Evolutionary conservation across 139 green algal species (phyloP).

Genomic region (Chlorella sp.): DNA sequence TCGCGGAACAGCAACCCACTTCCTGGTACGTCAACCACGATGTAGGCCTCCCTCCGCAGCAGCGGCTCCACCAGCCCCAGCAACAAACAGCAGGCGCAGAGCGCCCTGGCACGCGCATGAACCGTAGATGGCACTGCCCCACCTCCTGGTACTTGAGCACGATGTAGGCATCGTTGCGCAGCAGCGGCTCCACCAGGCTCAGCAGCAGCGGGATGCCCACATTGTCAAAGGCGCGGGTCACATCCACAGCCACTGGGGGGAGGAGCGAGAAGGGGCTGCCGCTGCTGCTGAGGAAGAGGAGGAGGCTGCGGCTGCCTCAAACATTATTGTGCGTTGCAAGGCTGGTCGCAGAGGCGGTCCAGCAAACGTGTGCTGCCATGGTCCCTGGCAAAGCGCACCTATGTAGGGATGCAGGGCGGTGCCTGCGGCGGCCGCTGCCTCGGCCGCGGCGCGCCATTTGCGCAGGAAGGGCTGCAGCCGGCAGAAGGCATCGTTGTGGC

Average conservation of each 20-base stretch:
- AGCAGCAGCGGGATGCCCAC: constrained; percentile 66
- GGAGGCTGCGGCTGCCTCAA: no score
- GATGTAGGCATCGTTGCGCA: constrained; percentile 64
- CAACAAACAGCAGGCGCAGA: no score
- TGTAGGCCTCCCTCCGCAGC: constrained; percentile 63
- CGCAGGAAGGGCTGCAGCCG: constrained; percentile 66
- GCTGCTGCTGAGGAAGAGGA: no score
- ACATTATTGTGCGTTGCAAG: no score
- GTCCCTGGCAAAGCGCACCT: background rate
- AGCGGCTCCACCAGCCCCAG: constrained; percentile 62
- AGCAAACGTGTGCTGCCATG: no score
- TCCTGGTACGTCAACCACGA: constrained; percentile 66
- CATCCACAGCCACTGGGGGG: constrained; percentile 53
- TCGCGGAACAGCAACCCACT: no score
- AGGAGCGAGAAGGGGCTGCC: no score
- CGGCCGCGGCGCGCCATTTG: constrained; percentile 48
- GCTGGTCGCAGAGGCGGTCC: no score
- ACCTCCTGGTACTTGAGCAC: constrained; percentile 69
- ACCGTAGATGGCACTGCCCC: no score
- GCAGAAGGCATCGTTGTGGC: constrained; percentile 78
- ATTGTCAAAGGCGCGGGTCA: constrained; percentile 85
- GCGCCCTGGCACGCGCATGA: no score
- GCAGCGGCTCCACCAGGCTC: constrained; percentile 56
- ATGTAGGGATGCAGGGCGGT: background rate
- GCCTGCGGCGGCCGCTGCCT: background rate